These are phyloP conservation scores for Endotrypanum monterogeii DNA, from an alignment of 208 protist genomes.

Conservation along the genomic window DNA sequence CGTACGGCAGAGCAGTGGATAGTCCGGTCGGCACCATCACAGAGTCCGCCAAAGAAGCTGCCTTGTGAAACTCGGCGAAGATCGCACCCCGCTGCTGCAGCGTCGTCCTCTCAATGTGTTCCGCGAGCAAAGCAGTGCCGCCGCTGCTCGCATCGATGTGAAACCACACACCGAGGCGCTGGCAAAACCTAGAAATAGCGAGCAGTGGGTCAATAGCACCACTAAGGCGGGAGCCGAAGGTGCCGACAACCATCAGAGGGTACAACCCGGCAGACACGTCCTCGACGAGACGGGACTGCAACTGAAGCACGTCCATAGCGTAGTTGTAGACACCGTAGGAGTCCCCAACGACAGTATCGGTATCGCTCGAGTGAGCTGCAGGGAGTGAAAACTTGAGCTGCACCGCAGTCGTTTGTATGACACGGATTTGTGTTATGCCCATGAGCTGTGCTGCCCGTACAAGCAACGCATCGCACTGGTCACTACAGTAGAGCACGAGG, in stretches of 20 bases:
- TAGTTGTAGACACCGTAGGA: conserved; percentile 36
- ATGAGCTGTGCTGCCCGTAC: conserved; percentile 50
- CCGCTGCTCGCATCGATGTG: conserved; percentile 71
- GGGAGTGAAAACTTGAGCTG: conserved; percentile 8
- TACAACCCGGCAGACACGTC: conserved; percentile 61
- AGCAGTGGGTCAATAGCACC: conserved; percentile 64
- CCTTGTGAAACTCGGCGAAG: conserved; percentile 6
- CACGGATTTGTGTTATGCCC: conserved; percentile 58
- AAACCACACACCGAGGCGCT: conserved; percentile 62
- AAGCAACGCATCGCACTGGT: conserved; percentile 64
- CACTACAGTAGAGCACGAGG: conserved; percentile 70
- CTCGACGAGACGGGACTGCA: conserved; percentile 62
- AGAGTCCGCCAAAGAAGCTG: conserved; percentile 20
- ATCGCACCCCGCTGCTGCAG: conserved; percentile 6
- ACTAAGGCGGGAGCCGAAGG: conserved; percentile 46
- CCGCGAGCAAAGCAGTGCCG: conserved; percentile 38
- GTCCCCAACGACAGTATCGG: background rate
- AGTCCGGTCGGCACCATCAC: conserved; percentile 13
- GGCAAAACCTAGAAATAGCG: conserved; percentile 47
- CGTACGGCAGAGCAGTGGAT: conserved; percentile 20
- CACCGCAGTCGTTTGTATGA: conserved; percentile 50
- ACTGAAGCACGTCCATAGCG: conserved; percentile 41
- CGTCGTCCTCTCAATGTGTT: background rate
- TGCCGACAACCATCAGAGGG: conserved; percentile 66
- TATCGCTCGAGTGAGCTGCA: background rate